Base-by-base conservation (phyloP, 2,329 filamentous ascomycete genomes). In the Pseudopithomyces maydicus region DNA sequence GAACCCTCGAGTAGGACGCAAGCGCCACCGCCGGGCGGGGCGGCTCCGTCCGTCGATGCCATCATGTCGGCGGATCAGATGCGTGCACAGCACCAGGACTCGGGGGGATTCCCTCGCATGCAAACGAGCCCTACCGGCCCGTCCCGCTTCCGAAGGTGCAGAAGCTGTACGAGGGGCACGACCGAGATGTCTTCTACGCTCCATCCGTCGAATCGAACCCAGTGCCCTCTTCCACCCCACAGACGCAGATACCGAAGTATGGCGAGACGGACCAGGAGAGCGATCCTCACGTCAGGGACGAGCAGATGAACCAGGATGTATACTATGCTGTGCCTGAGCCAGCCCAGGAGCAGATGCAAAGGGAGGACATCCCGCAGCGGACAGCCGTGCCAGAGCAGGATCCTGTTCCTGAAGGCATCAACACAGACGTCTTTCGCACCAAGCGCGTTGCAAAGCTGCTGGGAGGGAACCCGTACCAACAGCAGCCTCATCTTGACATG, bases 351-450 rank as follows among this genome's bases (percentile, higher is more conserved):
- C 55, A 61, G 33, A 44, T 46, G n/a, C 62, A 62, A 20, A 62
- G 29, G 19, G 58, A 66, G 32, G 42, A 61, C 10, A 55, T 76
- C 4, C 65, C 72, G 33, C 72, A 76, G 41, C 55, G 62, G 57
- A 60, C 59, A 36, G 63, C 66, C 42, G 64, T 69, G 17, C 68
- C 71, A 20, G 58, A 64, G 49, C 70, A 80, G 54, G 77, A 81
- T 17, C 78, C 82, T n/a, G 57, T 82, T 15, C 80, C 85, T 3
- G 83, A 86, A 52, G 85, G 83, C 45, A 78, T 88, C 65, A 82
- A 88, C 66, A 81, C 82, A 5, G 82, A 86, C 61, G 73, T 89
- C 0, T 90, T 90, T 67, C 83, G 84, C 54, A 89, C 84, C 53
- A 82, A 82, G 2, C 80, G 79, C 53, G 82, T 88, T 19, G 83